Percentiles rank a stretch among this genome's conserved stretches.
These are phyloP conservation scores for Areca catechu DNA, from an alignment of 176 grass and related monocot species.

Conservation along the genomic window DNA sequence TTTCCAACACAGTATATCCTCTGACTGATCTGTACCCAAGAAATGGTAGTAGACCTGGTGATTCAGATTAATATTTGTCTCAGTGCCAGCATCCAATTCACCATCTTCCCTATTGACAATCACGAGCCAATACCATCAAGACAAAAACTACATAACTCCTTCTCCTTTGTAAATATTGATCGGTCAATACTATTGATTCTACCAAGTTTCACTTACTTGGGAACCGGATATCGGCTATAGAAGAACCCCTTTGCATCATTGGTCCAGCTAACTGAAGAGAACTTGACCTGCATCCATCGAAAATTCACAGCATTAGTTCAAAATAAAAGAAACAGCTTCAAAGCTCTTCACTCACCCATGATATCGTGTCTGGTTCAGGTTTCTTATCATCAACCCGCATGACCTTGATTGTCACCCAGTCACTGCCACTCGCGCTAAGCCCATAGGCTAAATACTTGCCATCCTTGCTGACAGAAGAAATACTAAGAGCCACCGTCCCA, in stretches of 20 bases:
- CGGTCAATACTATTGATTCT: no score
- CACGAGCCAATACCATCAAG: conserved; percentile 10
- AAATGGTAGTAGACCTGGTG: conserved; percentile 90
- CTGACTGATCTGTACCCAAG: conserved; percentile 71
- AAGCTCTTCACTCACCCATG: conserved; percentile 46
- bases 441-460: conserved; percentile 85
- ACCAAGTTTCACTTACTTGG: conserved; percentile 32
- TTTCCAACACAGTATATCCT: conserved; percentile 95
- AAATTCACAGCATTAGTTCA: not conserved
- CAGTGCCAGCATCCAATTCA: conserved; percentile 73
- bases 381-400: conserved; percentile 56
- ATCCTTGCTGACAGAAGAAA: conserved; percentile 62
- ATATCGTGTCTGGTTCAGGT: conserved; percentile 54
- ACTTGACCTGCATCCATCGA: conserved; percentile 61
- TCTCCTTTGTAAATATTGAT: not conserved
- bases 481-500: conserved; percentile 68
- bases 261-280: conserved; percentile 83
- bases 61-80: conserved; percentile 91
- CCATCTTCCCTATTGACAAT: conserved; percentile 30
- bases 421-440: conserved; percentile 77
- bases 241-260: conserved; percentile 89
- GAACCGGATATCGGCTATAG: conserved; percentile 79
- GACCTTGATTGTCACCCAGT: conserved; percentile 77
- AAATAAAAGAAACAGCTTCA: no score
- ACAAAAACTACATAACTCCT: not conserved